Base-by-base conservation (phyloP, 352 stramenopile genomes). In the Discostella stelligera region DNA sequence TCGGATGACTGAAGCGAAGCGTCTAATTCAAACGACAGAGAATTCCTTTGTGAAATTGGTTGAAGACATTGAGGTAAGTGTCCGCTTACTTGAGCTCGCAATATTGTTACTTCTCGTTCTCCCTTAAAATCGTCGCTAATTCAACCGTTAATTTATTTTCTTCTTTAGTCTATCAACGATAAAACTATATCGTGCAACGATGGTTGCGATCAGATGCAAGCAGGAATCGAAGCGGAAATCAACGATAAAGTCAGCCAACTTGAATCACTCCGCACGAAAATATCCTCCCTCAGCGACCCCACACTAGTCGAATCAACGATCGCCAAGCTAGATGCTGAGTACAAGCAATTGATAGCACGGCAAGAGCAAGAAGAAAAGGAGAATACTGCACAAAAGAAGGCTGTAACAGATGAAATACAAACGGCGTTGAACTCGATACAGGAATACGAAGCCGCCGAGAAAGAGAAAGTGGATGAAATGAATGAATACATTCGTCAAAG, bases 221-320 rank as follows among this genome's bases (percentile, higher is more conserved):
- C 86, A 53, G 50, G 81, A 25, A 73, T 91, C 8, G 73, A 92
- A 54, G 72, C 66, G 0, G 83, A 89, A 61, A 64, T 91, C 18
- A 68, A 74, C 16, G 79, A 80, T 13, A 85, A 85, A 66, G 21
- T 80, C 8, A 23, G 74, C 20, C 81, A 94, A 79, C 70, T 82
- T 14, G 74, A 89, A 55, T 59, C 73, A n/a, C 71, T 91, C 44
- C 71, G 90, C 30, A 68, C 60, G 1, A 90, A 87, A 66, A 87
- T 91, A 18, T 74, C 68, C 9, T 82, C 85, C 52, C 71, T 92
- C 44, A 79, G 85, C 32, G 83, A 92, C 74, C 89, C 86, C 18
- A 65, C 86, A 30, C 72, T 77, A 25, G 69, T 91, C 3, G 85
- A 92, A 72, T 76, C 85, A 32, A 77, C 84, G 9, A 85, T 94